Evolutionary conservation across 2,329 filamentous ascomycete species (phyloP), one percentile per base, ranked within the genome.

Genomic region (Xylaria sp.): DNA sequence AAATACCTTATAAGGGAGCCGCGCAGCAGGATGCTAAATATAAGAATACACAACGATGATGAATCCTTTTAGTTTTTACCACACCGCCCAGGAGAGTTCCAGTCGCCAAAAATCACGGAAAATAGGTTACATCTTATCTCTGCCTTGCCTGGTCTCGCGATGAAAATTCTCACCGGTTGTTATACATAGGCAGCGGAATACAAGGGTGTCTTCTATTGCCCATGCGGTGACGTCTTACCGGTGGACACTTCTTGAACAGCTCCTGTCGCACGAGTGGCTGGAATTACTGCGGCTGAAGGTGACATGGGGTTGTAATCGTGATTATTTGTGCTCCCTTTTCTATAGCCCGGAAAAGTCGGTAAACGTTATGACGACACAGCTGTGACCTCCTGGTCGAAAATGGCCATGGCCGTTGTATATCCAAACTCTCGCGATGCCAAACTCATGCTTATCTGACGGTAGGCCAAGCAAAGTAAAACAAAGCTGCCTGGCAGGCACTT

Each of bases 281-380:
- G 38, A 37, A 38, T 19, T 28, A 46, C 19, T 45, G 50, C 45
- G 31, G 55, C 60, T 59, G 45, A 59, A 60, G 23, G n/a, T 4
- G 21, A 23, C 14, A 21, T 53, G 25, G 17, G 33, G 8, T 38
- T 47, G 19, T 52, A 14, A n/a, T 37, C 19, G 17, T 57, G 9
- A 17, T 15, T 17, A 40, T 57, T 35, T 11, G 21, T 19, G 28
- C 28, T 31, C 28, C n/a, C 17, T 8, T 25, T 11, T 1, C 23
- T 31, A 8, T 43, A 9, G n/a, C 17, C 8, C 28, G 19, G 17
- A 21, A 21, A 14, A 12, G n/a, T 35, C n/a, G n/a, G 14, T 23
- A 23, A n/a, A 25, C 21, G 17, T 0, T 14, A 25, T 40, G 15
- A 33, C 23, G 19, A 51, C 14, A 51, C 49, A 12, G 38, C 14